A percentile compares a stretch with the other conserved stretches of the same genome.
Evolutionary conservation across 192 early-diverging fungal species (phyloP).

Genomic region (Coemansia sp.): DNA sequence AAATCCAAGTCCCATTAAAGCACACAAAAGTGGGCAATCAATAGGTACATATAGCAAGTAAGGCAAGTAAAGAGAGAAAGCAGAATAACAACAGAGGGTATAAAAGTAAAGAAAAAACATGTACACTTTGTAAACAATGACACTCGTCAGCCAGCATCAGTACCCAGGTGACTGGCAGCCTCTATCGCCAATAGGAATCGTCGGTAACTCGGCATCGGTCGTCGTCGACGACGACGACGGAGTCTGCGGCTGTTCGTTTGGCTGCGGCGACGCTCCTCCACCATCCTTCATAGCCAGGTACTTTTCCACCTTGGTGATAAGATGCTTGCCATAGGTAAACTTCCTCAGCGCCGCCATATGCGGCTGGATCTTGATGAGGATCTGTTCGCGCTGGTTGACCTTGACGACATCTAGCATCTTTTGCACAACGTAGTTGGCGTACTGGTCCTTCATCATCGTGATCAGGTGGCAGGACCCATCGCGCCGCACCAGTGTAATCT

Average conservation of each 20-base stretch:
- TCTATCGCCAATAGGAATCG: background rate
- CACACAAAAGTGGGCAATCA: background rate
- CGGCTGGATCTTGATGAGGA: constrained; percentile 90
- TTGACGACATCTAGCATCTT: constrained; percentile 99
- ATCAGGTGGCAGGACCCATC: constrained; percentile 79
- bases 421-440: constrained; percentile 99
- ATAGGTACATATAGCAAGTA: background rate
- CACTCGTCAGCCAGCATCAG: background rate
- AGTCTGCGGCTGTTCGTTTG: background rate
- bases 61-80: background rate
- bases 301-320: constrained; percentile 71
- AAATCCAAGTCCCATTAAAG: no score
- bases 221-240: background rate
- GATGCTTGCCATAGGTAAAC: constrained; percentile 97
- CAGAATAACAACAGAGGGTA: background rate
- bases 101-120: background rate
- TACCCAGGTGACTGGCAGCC: background rate
- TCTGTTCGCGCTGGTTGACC: constrained; percentile 79
- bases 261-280: constrained; percentile 2
- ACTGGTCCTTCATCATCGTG: constrained; percentile 99
- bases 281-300: constrained; percentile 23
- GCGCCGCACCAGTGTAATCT: constrained; percentile 78
- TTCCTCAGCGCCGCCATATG: constrained; percentile 90
- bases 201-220: background rate
- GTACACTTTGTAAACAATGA: background rate